Base-by-base conservation (phyloP, 2,329 filamentous ascomycete species). In the Pseudogymnoascus sp. region DNA sequence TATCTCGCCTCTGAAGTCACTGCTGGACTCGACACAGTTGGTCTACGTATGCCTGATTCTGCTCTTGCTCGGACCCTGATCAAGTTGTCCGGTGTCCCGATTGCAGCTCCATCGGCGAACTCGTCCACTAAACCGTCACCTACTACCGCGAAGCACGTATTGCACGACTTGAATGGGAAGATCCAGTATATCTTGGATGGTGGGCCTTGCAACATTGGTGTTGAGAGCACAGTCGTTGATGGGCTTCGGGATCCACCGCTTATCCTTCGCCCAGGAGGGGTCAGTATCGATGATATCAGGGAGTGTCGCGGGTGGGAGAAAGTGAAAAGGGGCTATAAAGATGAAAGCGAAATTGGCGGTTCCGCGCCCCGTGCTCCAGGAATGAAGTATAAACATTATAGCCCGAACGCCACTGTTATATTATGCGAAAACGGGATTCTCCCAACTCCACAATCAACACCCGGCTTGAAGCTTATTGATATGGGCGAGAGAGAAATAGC, bases 361-460 rank as follows among this genome's bases (percentile, higher is more conserved):
- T 77, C 64, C n/a, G 81, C 82, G 8, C 94, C 94, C 0, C 81
- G 90, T 62, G 94, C 94, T 0, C 94, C 94, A 0, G 94, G 94
- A 0, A 99, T 99, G 94, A 99, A 99, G 75, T 99, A 99, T 73
- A 90, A 94, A 71, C 94, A 99, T 73, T 99, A 99, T 71, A 96
- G 92, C 44, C 94, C 94, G 0, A 90, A 87, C 73, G 95, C 94
- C 1, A 85, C 81, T 50, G 92, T 99, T 1, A 78, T 96, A 11
- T 78, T 97, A 1, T 96, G 92, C 71, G 90, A 96, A 72, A 75
- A 82, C 26, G 62, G 62, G 15, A 10, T 44, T 33, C 10, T 24
- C 6, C 57, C 57, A 26, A 37, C 13, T 15, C 24, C 59, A 31
- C 33, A 59, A 26, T 41, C 57, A 37, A 41, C 13, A 41, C 35